Conservation (phyloP, 768 basidiomycete genomes). For the Ramaria sp. region DNA sequence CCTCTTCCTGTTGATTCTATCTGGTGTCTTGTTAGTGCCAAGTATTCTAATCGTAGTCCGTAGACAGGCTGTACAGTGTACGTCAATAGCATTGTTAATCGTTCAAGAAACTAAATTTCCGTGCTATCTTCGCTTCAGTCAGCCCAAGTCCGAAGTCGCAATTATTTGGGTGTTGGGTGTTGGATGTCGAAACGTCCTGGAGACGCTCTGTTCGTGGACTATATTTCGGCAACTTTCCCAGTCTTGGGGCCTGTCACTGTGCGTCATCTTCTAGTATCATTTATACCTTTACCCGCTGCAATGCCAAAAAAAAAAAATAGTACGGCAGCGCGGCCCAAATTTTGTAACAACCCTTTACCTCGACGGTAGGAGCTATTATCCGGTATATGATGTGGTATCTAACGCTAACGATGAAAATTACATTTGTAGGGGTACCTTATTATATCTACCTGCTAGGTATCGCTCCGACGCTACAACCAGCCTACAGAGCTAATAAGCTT, state of each 20-base stretch:
- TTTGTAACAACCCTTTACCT: background rate
- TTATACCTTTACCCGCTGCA: background rate
- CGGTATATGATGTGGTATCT: background rate
- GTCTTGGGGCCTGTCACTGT: background rate
- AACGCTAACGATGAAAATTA: background rate
- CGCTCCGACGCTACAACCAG: no score
- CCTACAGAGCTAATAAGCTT: no score
- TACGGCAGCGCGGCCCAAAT: background rate
- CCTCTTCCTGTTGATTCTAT: background rate
- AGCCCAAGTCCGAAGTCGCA: background rate
- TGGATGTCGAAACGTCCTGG: background rate
- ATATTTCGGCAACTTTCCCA: background rate
- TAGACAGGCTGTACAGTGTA: background rate
- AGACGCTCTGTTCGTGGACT: background rate
- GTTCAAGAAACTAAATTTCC: background rate
- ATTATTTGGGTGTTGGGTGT: background rate
- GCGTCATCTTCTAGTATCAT: background rate
- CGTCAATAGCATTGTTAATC: background rate
- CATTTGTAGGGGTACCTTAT: background rate
- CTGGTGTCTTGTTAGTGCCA: background rate
- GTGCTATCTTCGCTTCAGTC: background rate
- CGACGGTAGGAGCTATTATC: background rate
- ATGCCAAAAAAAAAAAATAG: background rate
- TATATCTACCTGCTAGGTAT: background rate
- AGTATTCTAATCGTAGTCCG: background rate